Evolutionary conservation across 2,329 filamentous ascomycete species (phyloP).

Genomic region (Diaporthe nobilis): DNA sequence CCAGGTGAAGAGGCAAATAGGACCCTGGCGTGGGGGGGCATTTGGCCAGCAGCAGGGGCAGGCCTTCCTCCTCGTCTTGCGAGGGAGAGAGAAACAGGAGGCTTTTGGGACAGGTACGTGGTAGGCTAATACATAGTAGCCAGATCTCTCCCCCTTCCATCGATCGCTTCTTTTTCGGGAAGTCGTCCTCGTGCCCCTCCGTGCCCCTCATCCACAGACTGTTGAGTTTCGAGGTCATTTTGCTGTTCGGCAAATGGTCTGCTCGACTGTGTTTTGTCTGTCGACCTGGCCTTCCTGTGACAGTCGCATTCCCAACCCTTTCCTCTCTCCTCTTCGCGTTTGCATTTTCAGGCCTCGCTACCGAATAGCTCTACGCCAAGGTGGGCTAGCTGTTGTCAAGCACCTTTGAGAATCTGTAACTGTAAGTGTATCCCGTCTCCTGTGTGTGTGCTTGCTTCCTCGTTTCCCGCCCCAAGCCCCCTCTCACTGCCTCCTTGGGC

Average conservation of each 20-base stretch:
- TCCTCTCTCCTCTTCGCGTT: neutral
- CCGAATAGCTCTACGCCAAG: neutral
- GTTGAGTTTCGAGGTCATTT: neutral
- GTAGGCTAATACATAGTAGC: neutral
- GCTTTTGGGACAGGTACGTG: neutral
- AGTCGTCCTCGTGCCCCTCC: conserved; percentile 34
- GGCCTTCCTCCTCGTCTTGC: conserved; percentile 5
- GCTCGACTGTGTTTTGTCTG: neutral
- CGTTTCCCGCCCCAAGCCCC: neutral
- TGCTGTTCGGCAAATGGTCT: neutral
- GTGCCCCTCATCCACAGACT: conserved; percentile 7
- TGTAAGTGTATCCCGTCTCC: neutral
- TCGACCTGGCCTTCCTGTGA: neutral
- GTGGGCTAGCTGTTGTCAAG: neutral
- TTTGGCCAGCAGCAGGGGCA: conserved; percentile 4
- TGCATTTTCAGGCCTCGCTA: neutral
- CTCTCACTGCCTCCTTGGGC: conserved; percentile 22
- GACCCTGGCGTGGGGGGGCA: conserved; percentile 28
- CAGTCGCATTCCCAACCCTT: neutral
- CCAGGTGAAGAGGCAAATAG: neutral
- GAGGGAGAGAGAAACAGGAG: conserved; percentile 3
- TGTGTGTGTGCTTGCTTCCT: neutral
- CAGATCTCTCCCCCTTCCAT: conserved; percentile 9
- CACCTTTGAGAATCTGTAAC: neutral
- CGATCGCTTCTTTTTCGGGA: conserved; percentile 26